Evolutionary conservation across 768 basidiomycete genomes (phyloP).

Genomic region (Mycena amicta): DNA sequence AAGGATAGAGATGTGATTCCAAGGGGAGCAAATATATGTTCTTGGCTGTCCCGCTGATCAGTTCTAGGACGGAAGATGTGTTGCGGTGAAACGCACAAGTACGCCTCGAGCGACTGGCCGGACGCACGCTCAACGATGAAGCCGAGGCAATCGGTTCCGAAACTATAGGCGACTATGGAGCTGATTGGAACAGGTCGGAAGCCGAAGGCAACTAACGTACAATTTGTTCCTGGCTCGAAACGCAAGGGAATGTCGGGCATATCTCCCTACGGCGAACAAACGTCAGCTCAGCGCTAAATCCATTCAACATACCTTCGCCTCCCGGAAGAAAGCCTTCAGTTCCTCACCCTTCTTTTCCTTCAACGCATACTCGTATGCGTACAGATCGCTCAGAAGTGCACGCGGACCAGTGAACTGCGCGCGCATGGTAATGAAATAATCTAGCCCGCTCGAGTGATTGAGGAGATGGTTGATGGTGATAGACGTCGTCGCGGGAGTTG

Average conservation of each 20-base stretch:
- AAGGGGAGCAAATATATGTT: conserved; percentile 25
- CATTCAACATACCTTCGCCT: conserved; percentile 23
- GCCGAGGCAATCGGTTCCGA: conserved; percentile 24
- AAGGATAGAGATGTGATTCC: conserved; percentile 25
- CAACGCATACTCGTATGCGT: conserved; percentile 14
- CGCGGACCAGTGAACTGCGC: background rate
- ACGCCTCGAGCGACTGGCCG: conserved; percentile 29
- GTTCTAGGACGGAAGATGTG: background rate
- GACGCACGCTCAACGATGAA: conserved; percentile 32
- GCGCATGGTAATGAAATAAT: conserved; percentile 13
- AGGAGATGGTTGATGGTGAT: conserved; percentile 27
- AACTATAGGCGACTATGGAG: conserved; percentile 28
- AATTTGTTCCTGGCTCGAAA: conserved; percentile 34
- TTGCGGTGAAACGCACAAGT: conserved; percentile 26
- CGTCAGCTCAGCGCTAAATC: no score
- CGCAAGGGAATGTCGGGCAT: conserved; percentile 27
- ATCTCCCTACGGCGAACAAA: conserved; percentile 19
- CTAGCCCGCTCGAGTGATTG: conserved; percentile 30
- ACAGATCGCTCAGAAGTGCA: background rate
- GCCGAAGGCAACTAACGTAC: no score
- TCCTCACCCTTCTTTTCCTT: conserved; percentile 22
- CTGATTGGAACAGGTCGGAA: no score
- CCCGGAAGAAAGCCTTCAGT: conserved; percentile 11
- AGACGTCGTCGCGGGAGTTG: conserved; percentile 11
- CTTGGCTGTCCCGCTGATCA: conserved; percentile 12